Evolutionary conservation across 2,329 filamentous ascomycete genomes (phyloP).

Genomic region (Cadophora gregata): DNA sequence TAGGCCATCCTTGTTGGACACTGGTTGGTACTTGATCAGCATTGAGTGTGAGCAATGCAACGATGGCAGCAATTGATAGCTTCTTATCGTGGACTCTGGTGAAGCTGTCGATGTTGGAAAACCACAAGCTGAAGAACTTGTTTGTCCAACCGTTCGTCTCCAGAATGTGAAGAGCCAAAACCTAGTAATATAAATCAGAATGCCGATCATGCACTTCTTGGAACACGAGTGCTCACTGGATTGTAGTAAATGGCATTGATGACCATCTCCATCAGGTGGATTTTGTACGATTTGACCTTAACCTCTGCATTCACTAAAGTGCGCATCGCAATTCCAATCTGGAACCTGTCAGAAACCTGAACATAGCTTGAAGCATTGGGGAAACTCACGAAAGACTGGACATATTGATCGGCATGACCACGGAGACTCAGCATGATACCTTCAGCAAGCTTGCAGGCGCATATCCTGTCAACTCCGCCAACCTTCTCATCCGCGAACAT

Average conservation of each 20-base stretch:
- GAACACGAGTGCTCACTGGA: constrained; percentile 53
- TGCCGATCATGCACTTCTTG: neutral
- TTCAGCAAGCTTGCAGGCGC: constrained; percentile 96
- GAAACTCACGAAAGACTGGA: constrained; percentile 72
- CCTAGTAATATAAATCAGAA: constrained; percentile 24
- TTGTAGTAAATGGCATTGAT: constrained; percentile 99
- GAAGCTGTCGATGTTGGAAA: constrained; percentile 93
- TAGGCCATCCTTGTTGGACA: constrained; percentile 93
- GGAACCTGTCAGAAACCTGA: constrained; percentile 25
- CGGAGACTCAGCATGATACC: constrained; percentile 96
- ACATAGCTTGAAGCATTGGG: neutral
- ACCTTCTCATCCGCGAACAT: constrained; percentile 95
- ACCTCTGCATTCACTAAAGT: constrained; percentile 77
- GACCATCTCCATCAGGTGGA: constrained; percentile 98
- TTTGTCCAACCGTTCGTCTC: constrained; percentile 95
- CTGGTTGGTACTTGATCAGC: constrained; percentile 87
- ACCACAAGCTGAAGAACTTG: constrained; percentile 99
- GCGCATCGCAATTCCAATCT: constrained; percentile 83
- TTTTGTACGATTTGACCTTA: constrained; percentile 91
- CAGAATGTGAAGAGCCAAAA: constrained; percentile 83
- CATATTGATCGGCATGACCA: constrained; percentile 84
- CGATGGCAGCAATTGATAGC: constrained; percentile 92
- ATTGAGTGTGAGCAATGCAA: constrained; percentile 79
- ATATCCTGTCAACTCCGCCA: constrained; percentile 92
- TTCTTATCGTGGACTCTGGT: constrained; percentile 98